Conservation (phyloP, 257 asterid species). For the Galeopsis tetrahit region DNA sequence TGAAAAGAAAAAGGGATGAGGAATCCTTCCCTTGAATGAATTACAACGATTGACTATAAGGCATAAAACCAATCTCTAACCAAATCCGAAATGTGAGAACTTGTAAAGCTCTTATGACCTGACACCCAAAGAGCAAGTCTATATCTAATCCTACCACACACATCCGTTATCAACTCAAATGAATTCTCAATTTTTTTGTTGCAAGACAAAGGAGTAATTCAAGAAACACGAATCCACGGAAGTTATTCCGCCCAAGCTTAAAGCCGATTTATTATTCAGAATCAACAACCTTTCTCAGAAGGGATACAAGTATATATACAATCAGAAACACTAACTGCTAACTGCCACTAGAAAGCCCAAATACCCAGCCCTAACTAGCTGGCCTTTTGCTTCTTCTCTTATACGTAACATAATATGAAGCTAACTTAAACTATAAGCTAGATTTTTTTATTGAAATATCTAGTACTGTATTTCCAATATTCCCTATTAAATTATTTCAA, state of each 20-base stretch:
- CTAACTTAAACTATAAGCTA: not conserved
- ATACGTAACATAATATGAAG: not conserved
- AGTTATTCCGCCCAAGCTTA: too few relatives aligned
- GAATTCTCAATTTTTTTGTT: not conserved
- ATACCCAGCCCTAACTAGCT: too few relatives aligned
- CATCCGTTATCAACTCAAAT: not conserved
- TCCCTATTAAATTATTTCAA: slow-evolving; percentile 15
- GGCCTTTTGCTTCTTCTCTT: too few relatives aligned
- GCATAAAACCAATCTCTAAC: not conserved
- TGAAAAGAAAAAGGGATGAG: not conserved
- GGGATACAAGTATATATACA: too few relatives aligned
- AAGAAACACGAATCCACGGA: too few relatives aligned
- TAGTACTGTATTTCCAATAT: not conserved
- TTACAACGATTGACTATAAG: not conserved
- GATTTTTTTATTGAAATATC: not conserved
- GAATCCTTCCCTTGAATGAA: not conserved
- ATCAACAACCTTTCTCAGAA: too few relatives aligned
- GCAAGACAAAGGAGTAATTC: too few relatives aligned
- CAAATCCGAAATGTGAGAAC: not conserved
- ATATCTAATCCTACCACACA: not conserved
- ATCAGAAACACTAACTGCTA: too few relatives aligned
- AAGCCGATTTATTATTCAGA: too few relatives aligned
- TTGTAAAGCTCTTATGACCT: not conserved
- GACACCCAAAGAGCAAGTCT: not conserved
- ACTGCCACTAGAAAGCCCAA: too few relatives aligned